Evolutionary conservation across 371 early-diverging fungal species (phyloP).

Genomic region (Coelomomyces lativittatus): DNA sequence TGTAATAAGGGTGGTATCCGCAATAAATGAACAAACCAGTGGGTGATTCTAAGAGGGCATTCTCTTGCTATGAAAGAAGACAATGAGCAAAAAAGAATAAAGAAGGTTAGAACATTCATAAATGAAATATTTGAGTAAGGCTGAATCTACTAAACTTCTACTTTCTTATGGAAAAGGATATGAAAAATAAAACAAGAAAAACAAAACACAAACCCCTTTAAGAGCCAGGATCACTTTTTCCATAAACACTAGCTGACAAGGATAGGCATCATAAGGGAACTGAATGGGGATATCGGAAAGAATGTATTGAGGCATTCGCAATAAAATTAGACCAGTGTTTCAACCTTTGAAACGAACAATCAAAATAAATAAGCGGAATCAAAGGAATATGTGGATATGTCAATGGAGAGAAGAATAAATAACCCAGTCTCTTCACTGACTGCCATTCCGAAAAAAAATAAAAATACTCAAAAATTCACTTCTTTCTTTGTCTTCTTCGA

Average conservation of each 20-base stretch:
- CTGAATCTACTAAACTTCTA: no score
- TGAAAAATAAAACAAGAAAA: background rate
- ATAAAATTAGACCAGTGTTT: no score
- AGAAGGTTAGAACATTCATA: background rate
- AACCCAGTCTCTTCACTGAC: no score
- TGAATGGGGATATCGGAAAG: slow-evolving; percentile 4
- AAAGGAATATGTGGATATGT: no score
- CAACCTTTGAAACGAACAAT: no score
- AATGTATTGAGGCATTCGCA: background rate
- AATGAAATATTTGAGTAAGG: background rate
- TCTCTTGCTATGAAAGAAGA: background rate
- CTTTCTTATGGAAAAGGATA: no score
- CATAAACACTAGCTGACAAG: slow-evolving; percentile 21
- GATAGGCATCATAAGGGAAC: slow-evolving; percentile 30
- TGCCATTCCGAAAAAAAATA: no score
- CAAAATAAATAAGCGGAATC: no score
- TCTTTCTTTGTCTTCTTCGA: no score
- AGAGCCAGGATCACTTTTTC: slow-evolving; percentile 15
- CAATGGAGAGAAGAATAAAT: no score
- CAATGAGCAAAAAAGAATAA: background rate
- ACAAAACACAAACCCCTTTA: slow-evolving; percentile 3
- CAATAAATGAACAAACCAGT: background rate
- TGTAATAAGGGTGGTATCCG: background rate
- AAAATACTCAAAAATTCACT: no score
- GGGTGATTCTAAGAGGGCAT: slow-evolving; percentile 4